Conservation (phyloP, 2,329 filamentous ascomycete genomes). For the Hypoxylon sp. region DNA sequence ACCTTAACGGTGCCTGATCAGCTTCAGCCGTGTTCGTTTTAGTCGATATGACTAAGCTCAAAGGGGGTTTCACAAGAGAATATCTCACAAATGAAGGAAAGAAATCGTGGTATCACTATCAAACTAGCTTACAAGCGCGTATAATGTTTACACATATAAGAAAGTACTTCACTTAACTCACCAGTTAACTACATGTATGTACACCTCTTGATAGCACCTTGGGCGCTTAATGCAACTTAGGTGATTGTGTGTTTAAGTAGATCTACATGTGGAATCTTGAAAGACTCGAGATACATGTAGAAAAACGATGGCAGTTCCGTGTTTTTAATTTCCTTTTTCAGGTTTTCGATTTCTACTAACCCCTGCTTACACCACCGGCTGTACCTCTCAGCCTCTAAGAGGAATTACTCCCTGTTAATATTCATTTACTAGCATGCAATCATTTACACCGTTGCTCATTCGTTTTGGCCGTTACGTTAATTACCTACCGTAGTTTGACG, state of each 20-base stretch:
- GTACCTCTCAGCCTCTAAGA: constrained; percentile 20
- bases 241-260: not conserved
- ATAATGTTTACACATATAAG: not conserved
- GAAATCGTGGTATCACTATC: constrained; percentile 28
- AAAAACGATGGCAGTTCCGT: constrained; percentile 23
- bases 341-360: constrained; percentile 29
- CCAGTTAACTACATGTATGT: too few relatives aligned
- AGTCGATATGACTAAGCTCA: constrained; percentile 26
- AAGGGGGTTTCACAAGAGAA: constrained; percentile 25
- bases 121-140: constrained; percentile 4
- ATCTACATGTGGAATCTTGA: not conserved
- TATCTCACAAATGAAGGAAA: constrained; percentile 32
- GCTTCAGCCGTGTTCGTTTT: constrained; percentile 25
- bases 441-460: constrained; percentile 29
- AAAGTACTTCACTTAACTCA: too few relatives aligned
- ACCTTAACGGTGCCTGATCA: constrained; percentile 29
- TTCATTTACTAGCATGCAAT: constrained; percentile 34
- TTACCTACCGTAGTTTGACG: not conserved
- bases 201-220: too few relatives aligned
- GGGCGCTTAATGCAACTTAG: not conserved
- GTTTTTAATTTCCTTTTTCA: constrained; percentile 40
- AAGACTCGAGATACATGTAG: constrained; percentile 5
- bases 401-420: constrained; percentile 29
- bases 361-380: constrained; percentile 30
- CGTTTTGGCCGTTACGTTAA: not conserved